Evolutionary conservation across 2,329 filamentous ascomycete species (phyloP).

Genomic region (Aplosporella prunicola): DNA sequence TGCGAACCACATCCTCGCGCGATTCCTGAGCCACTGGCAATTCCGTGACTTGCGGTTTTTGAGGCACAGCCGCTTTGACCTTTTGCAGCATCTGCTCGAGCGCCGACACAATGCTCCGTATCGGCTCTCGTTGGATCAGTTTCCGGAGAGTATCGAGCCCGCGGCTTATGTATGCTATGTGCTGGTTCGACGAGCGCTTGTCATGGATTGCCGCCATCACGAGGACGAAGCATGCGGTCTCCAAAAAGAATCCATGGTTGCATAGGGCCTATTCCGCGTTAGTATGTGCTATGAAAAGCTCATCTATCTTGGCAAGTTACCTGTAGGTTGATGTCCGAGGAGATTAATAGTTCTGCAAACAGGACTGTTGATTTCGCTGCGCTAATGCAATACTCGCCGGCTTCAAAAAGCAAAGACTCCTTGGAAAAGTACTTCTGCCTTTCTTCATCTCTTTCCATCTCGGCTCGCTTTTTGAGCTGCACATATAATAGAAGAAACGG

Average conservation of each 20-base stretch:
- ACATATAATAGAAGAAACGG: neutral
- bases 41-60: neutral
- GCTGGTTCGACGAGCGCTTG: neutral
- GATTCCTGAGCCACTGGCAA: neutral
- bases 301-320: too few species aligned
- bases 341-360: neutral
- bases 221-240: constrained; percentile 5
- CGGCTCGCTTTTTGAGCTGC: neutral
- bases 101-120: constrained; percentile 1
- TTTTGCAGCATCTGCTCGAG: constrained; percentile 1
- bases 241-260: constrained; percentile 4
- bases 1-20: neutral
- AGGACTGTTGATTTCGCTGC: neutral
- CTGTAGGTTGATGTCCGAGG: neutral
- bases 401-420: neutral
- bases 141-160: neutral
- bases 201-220: neutral
- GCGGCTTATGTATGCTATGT: neutral
- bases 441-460: neutral
- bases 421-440: neutral
- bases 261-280: neutral
- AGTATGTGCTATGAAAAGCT: neutral
- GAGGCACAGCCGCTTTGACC: neutral
- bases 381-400: neutral
- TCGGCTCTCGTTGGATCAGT: constrained; percentile 3